Conservation (phyloP, 2,329 filamentous ascomycete species). For the Hypoxylon rubiginosum region DNA sequence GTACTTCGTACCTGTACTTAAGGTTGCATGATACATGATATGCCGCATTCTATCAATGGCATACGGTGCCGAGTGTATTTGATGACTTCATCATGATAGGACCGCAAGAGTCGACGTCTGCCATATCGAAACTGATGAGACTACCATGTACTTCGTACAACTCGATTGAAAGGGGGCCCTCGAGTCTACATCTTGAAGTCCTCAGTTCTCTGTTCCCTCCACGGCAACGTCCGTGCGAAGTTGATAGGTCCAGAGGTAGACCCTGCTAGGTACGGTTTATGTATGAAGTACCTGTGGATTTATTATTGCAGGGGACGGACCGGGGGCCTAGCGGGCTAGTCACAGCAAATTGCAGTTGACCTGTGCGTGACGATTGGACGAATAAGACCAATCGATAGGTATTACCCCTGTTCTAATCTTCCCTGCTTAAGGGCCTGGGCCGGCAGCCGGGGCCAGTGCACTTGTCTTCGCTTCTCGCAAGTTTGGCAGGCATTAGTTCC, state of each 20-base stretch:
- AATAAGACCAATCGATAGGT: constrained; percentile 27
- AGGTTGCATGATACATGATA: constrained; percentile 15
- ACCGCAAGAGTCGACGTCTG: neutral
- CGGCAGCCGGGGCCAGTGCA: constrained; percentile 34
- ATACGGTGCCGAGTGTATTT: neutral
- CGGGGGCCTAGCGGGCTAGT: constrained; percentile 21
- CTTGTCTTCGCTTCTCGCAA: constrained; percentile 20
- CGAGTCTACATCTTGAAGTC: constrained; percentile 2
- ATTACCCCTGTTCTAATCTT: constrained; percentile 26
- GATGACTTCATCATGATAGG: neutral
- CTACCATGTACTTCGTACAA: no score
- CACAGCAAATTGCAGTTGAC: constrained; percentile 40
- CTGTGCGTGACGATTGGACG: constrained; percentile 34
- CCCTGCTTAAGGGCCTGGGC: constrained; percentile 31
- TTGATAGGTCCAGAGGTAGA: no score
- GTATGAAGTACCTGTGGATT: constrained; percentile 20
- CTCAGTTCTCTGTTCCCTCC: neutral
- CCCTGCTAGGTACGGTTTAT: constrained; percentile 5
- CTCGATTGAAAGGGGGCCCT: constrained; percentile 6
- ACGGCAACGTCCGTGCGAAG: constrained; percentile 20
- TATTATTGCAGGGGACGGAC: constrained; percentile 29
- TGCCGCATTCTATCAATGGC: constrained; percentile 9
- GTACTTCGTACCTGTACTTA: constrained; percentile 11
- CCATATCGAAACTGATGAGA: neutral
- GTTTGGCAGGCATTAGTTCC: constrained; percentile 2